Evolutionary conservation across 2,329 filamentous ascomycete genomes (phyloP), one percentile per base, ranked within the genome.

Genomic region (Cercospora sp.): DNA sequence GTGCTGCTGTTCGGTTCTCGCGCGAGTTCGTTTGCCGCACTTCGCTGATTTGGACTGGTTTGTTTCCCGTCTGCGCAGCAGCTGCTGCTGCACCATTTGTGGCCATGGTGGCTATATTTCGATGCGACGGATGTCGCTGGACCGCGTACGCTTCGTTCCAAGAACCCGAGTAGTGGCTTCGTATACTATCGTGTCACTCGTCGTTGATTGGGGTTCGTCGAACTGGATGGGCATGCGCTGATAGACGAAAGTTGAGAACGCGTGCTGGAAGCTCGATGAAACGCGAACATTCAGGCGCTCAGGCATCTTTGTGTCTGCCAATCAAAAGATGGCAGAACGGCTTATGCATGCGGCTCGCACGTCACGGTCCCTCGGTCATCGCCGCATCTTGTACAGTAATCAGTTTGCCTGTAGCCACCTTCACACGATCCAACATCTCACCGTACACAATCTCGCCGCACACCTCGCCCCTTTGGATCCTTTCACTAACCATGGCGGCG

Each of bases 1-100:
- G 95, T 75, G 94, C 91, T 69, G 95, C 94, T 59, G 95, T 99
- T 79, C 95, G 90, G 83, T 96, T 95, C 81, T 97, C 94, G 84
- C 95, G 93, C 18, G 75, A 72, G 63, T 74, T 76, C 28, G 73
- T 71, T 28, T 75, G 73, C 36, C 73, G 75, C n/a, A 79, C 78
- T 71, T 79, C 76, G 64, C 73, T 72, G 63, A 79, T 79, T 58
- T 77, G 74, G 8, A 79, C 77, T 36, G 76, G 74, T 65, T 76
- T 74, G 63, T 71, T 73, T 60, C 74, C 74, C 12, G 71, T 66
- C 23, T 75, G 71, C 63, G 69, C 71, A 40, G 74, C 71, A 30
- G 71, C 65, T 23, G 73, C 69, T 33, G 69, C 48, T 33, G 73
- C 65, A 63, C 73, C 73, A 36, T 74, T 75, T 26, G 74, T 72